Evolutionary conservation across 345 rosid genomes (phyloP), one percentile per base, ranked within the genome.

Genomic region (Erodium maritimum): DNA sequence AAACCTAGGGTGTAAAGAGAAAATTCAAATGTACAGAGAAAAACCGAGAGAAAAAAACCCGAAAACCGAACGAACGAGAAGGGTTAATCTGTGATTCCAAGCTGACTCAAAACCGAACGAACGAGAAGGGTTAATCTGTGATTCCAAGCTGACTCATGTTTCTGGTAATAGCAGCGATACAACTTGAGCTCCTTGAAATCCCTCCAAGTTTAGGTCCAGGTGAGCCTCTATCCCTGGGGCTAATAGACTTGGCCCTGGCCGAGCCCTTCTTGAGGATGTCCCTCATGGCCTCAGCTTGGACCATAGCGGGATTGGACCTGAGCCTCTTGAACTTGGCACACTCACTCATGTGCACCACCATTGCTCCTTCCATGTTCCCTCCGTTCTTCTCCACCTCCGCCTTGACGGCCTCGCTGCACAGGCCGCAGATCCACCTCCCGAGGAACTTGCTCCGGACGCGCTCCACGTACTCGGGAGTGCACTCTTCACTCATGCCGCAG

Each of bases 401-500:
- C 63, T 87, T 89, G 74, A 89, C 95, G 1, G 99, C 96, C 76
- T 89, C 95, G 0, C 85, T 55, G 61, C 96, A 93, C 34, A 89
- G 56, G 65, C 99, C 99, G 21, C 96, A 87, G 52, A 93, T 76
- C 96, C 88, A 81, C 54, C 83, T 86, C 68, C 96, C 95, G 0
- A 73, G 54, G 63, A 75, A 93, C 79, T 73, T 83, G 63, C 61
- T 67, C 6, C 91, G 77, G 19, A 86, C 80, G 1, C 69, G 72
- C 20, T 80, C 91, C 18, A 89, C 79, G 82, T 87, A 93, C 75
- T 85, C 88, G 0, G 69, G 66, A 0, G 96, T 89, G 76, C 85
- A 89, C 84, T 89, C 95, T 71, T 93, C 95, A 9, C 70, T 74
- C 94, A 93, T 82, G 23, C 91, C 95, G 24, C 99, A 93, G 23